Evolutionary conservation across 805 yeast genomes (phyloP), one percentile per base, ranked within the genome.

Genomic region (Pichia thaimueangensis): DNA sequence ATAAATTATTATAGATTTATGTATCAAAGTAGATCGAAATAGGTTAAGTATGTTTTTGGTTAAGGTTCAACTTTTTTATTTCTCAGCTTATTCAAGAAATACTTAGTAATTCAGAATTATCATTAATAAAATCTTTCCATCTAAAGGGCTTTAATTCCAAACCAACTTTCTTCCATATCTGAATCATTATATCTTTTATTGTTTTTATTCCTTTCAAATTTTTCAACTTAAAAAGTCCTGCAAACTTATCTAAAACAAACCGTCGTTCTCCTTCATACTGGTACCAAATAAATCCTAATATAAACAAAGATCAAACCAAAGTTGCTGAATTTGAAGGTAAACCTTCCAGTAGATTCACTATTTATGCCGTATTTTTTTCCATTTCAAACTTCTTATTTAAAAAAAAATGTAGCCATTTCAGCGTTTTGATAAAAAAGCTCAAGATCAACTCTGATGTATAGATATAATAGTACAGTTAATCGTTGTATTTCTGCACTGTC

Each of bases 121-220:
- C 66, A 23, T 47, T 55, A 3, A 66, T 56, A 58, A 67, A 59
- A n/a, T 65, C 67, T 27, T 57, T 59, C 73, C 73, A 68, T 29
- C 62, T 50, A 17, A 53, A 37, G 2, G 53, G 29, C 12, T 47
- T 38, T 1, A 46, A 41, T 3, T 62, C 60, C 15, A 67, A 45
- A 44, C 67, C 73, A 31, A 56, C 54, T 43, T 67, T 68, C 42
- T 63, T 68, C 73, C 73, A 68, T 4, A 67, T 64, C 28, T 51
- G 53, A 25, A 61, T 48, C 3, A 68, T 60, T 7, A 64, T 61
- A 34, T 51, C 51, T 30, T 61, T 49, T 1, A 71, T 70, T 7
- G 61, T 58, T 45, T 56, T 56, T 0, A 68, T 68, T 30, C 68
- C 67, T 13, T 63, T 61, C 22, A 67, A 51, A 36, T 62, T 62